Evolutionary conservation across 768 basidiomycete genomes (phyloP), one percentile per base, ranked within the genome.

Genomic region (Mycena floridula): DNA sequence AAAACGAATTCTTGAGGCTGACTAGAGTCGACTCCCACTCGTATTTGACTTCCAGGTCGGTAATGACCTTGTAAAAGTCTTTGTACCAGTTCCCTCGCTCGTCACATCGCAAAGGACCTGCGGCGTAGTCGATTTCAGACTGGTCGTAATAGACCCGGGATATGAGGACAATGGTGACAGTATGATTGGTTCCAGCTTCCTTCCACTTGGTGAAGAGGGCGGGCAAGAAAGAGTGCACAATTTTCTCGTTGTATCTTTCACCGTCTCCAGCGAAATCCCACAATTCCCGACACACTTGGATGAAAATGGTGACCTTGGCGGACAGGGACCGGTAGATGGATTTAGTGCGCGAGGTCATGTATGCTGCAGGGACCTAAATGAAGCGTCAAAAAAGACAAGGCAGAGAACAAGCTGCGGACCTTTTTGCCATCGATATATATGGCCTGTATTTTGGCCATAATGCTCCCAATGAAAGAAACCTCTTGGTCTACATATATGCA

Each of bases 231-330:
- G 93, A 90, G 59, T 97, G 93, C 2, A 95, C 86, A n/a, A 95
- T 88, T 67, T 98, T 98, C 61, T 98, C 96, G 58, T 90, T 86
- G 64, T 86, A 92, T 5, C 94, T 80, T 61, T 96, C 93, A 20
- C 96, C 96, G 49, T 98, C 96, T 26, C 89, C 92, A 20, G 93
- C 79, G 58, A 98, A 98, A 55, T 96, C 89, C 90, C 91, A 98
- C 44, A 96, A 79, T 59, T 98, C 96, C 39, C 84, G 80, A 60
- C 92, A 95, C 13, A 99, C 87, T 70, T 97, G 94, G 39, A 99
- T 91, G 61, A 96, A 95, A 45, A 98, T 85, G 16, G 89, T 96
- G 26, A 86, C 76, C 56, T 87, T 91, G 35, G 94, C 92, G 1
- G 92, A 94, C 37, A 93, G 79, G 11, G 91, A 91, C 32, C 96